A percentile compares a stretch with the other conserved stretches of the same genome.
Evolutionary conservation across 176 grass and related monocot genomes (phyloP).

Genomic region (Triticum timopheevii): DNA sequence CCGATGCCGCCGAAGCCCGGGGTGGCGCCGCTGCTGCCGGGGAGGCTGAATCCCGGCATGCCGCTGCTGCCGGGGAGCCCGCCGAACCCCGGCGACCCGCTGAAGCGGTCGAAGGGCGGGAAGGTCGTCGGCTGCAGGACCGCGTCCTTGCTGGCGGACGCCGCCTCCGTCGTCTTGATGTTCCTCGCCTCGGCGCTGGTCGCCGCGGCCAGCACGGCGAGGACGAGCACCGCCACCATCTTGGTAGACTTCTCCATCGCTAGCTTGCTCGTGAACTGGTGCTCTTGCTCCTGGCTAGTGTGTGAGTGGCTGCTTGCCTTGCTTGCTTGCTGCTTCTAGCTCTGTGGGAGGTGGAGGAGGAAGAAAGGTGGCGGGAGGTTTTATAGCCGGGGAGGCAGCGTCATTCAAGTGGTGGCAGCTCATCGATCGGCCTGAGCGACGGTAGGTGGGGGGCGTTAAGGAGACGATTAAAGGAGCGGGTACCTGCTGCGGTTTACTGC

Average conservation of each 20-base stretch:
- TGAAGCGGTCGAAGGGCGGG: constrained; percentile 61
- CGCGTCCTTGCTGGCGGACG: constrained; percentile 25
- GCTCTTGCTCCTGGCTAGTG: not conserved
- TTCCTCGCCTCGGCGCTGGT: constrained; percentile 51
- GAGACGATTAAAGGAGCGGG: constrained; percentile 33
- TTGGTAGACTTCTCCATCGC: constrained; percentile 59
- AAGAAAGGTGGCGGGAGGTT: not conserved
- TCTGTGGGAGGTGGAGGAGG: constrained; percentile 6
- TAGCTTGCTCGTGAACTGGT: not conserved
- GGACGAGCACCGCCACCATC: constrained; percentile 43
- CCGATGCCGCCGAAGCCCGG: constrained; percentile 33
- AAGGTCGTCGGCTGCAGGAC: constrained; percentile 64
- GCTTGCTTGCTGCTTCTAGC: not conserved
- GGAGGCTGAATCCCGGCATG: constrained; percentile 41
- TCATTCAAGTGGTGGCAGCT: constrained; percentile 46
- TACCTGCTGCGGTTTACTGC: constrained; percentile 50
- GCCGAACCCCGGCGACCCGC: constrained; percentile 31
- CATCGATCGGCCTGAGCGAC: constrained; percentile 31
- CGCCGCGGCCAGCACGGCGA: constrained; percentile 36
- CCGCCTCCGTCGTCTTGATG: constrained; percentile 46
- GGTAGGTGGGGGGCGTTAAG: constrained; percentile 51
- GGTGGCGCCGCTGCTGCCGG: constrained; percentile 32
- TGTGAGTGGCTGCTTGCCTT: not conserved
- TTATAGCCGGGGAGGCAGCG: constrained; percentile 33
- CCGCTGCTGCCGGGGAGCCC: constrained; percentile 28